Base-by-base conservation (phyloP, 2,329 filamentous ascomycete genomes). In the Diaporthe sp. region DNA sequence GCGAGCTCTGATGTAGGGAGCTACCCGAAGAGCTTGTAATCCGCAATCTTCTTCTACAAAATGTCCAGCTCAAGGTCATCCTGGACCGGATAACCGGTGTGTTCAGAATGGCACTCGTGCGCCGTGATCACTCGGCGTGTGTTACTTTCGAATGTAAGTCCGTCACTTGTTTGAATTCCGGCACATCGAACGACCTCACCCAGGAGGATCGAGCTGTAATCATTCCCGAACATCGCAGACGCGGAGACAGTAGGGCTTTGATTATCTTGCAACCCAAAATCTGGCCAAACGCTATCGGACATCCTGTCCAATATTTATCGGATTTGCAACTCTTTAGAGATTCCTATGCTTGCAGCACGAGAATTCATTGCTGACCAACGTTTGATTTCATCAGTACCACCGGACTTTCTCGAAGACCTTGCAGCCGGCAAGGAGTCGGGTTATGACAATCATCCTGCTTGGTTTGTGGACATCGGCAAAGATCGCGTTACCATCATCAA, bases 111-210 rank as follows among this genome's bases (percentile, higher is more conserved):
- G 67, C n/a, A 10, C 31, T 70, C 2, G 46, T 55, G 34, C 49
- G 49, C 31, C 49, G 67, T 22, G 49, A 70, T 39, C 49, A 55
- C n/a, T 70, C 49, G 0, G 67, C 67, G 7, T 44, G 34, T 55
- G 67, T 57, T 5, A 70, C 67, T 44, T 70, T 70, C 10, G 67
- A 70, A 25, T 57, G 67, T 57, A 8, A 13, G 67, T 37, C 12
- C 7, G 4, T 28, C n/a, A 1, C 10, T 53, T n/a, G 19, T n/a
- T n/a, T 6, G 7, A 5, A n/a, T 25, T n/a, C 8, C 49, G 2
- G 17, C 19, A 49, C 19, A 9, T 49, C 19, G 1, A 1, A 49
- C 46, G 37, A 12, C 37, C 37, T 39, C 37, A 39, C 2, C 0
- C 3, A 39, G 37, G 10, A 39, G 37, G 37, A 39, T 39, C 10